Evolutionary conservation across 176 grass and related monocot genomes (phyloP), one percentile per base, ranked within the genome.

Genomic region (Otatea glauca): DNA sequence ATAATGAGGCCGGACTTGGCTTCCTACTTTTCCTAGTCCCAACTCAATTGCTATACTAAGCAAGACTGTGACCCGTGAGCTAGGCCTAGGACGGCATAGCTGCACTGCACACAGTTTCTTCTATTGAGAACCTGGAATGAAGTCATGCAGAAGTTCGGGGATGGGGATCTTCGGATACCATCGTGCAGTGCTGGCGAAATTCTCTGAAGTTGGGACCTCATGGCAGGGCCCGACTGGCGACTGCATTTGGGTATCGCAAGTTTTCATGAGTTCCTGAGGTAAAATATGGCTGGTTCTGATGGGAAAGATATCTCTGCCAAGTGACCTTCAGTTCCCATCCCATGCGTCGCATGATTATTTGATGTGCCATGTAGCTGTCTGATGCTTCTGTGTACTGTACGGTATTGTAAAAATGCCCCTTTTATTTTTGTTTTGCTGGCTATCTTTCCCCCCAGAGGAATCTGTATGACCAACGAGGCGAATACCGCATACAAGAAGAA

Each of bases 191-290:
- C 44, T 73, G 50, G 42, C 71, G 69, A 20, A 86, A 42, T 45
- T 58, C 68, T 79, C 76, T 85, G 41, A 43, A 81, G 45, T 38
- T 77, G 74, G 65, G 32, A 27, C 29, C 76, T 61, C 42, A 12
- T 68, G 65, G 47, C 77, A 70, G 76, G 60, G 48, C 60, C 77
- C 59, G 69, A 47, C 71, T 15, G 45, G 44, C 41, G 38, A 60
- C 29, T 35, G 42, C 78, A 17, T 24, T 0, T 20, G 51, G 54
- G 21, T 6, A 0, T 53, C 45, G 44, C 49, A 20, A 68, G 49
- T 68, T 75, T 75, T 81, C 76, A 85, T 51, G 50, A 85, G 51
- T 85, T 37, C 82, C 61, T 29, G 68, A 75, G 68, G 76, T 79
- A 68, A 65, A 49, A 60, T 23, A 80, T 58, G 69, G 60, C 41